Conservation (phyloP, 2,329 filamentous ascomycete genomes). For the Colletotrichum camelliae region DNA sequence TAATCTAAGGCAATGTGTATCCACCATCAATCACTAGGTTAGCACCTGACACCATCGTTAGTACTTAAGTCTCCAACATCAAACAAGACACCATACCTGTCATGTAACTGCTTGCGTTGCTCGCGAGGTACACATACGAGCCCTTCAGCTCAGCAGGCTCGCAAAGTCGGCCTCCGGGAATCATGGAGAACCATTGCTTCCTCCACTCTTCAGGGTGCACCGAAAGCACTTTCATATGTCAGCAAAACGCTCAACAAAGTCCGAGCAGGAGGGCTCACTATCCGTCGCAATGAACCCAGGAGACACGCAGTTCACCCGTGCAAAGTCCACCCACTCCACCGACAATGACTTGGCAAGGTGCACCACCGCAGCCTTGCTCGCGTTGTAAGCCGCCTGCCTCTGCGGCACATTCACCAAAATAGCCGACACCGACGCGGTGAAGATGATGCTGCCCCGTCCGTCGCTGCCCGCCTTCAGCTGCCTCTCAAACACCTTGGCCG, state of each 20-base stretch:
- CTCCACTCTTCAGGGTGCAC: conserved; percentile 65
- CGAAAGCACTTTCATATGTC: conserved; percentile 3
- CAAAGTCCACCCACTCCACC: conserved; percentile 73
- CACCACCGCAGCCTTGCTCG: conserved; percentile 76
- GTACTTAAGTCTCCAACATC: neutral
- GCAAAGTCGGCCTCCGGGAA: conserved; percentile 12
- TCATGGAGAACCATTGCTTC: conserved; percentile 18
- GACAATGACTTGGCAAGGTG: conserved; percentile 75
- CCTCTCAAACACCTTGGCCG: conserved; percentile 40
- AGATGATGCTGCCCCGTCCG: conserved; percentile 41
- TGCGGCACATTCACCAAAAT: conserved; percentile 46
- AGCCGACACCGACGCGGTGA: conserved; percentile 43
- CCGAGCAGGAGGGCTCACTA: neutral
- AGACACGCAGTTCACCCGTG: conserved; percentile 31
- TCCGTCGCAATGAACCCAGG: conserved; percentile 20
- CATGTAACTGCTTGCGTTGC: conserved; percentile 44
- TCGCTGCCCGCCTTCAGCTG: conserved; percentile 30
- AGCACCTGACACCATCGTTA: conserved; percentile 23
- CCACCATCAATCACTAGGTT: conserved; percentile 63
- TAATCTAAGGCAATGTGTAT: conserved; percentile 55
- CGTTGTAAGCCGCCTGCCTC: conserved; percentile 66
- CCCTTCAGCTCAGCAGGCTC: conserved; percentile 48
- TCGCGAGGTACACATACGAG: conserved; percentile 56
- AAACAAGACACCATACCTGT: conserved; percentile 28
- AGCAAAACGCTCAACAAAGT: conserved; percentile 64